Evolutionary conservation across 495 filamentous ascomycete genomes (phyloP), one percentile per base, ranked within the genome.

Genomic region (Diplogelasinospora grovesii): DNA sequence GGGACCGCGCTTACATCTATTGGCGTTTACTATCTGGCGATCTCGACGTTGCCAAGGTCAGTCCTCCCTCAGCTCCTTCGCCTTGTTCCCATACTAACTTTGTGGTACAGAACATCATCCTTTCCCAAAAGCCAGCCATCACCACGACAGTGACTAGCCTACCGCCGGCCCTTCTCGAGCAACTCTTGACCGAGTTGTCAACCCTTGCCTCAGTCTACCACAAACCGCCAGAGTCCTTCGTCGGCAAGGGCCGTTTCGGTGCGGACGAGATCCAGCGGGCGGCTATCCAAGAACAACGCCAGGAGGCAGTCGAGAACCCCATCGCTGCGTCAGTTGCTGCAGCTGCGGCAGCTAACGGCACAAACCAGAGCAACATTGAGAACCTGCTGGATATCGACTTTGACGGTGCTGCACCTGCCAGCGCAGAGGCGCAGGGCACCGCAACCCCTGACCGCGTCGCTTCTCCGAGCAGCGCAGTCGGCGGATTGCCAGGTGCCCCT

Each of bases 161-260:
- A 14, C 89, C 93, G 2, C 75, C 83, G 14, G 62, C 76, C 7
- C 75, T 97, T 5, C 81, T 98, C 13, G 89, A 97, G 22, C 78
- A 86, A 50, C 79, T 98, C 3, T 78, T 97, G 9, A 71, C 71
- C 4, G 89, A 97, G 61, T 78, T 98, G 10, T 95, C 89, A n/a
- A 95, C 93, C 9, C 78, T 98, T 15, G 88, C 92, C 2, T 96
- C 90, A 9, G 92, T 98, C n/a, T 98, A 98, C 65, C 92, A 97
- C 74, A 97, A 95, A 66, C 89, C 89, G 11, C 87, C 92, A 25
- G 87, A 92, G 68, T 88, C 88, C 4, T 97, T 98, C 68, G 82
- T 97, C 41, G 93, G 92, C 50, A 86, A 94, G 56, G 92, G 92
- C 42, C 80, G 90, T 20, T 95, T 86, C 50, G 89, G 89, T 36